These are phyloP conservation scores for Rhytidiadelphus loreus DNA, from an alignment of 225 moss, liverwort and hornwort species.

Conservation along the genomic window DNA sequence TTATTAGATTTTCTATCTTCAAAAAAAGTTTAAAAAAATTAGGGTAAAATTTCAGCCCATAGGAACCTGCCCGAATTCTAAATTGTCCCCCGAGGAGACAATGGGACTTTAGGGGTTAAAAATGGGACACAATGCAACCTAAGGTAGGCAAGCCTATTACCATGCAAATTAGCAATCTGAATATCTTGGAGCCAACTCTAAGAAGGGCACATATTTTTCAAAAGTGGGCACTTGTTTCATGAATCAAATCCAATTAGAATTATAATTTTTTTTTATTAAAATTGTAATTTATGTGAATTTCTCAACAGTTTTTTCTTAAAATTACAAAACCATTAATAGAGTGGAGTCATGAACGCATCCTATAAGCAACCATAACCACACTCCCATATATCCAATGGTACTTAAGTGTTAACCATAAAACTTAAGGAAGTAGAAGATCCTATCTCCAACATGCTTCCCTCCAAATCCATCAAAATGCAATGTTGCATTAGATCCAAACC, in stretches of 20 bases:
- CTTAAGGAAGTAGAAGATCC: not conserved
- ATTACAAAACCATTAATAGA: not conserved
- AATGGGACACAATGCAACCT: not conserved
- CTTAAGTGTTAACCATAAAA: not conserved
- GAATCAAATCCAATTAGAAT: not conserved
- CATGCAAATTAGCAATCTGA: fast-evolving
- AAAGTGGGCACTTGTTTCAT: not conserved
- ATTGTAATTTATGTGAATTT: not conserved
- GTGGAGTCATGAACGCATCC: not conserved
- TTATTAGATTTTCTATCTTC: no score
- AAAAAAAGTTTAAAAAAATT: no score
- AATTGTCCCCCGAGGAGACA: no score
- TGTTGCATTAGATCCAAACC: not conserved
- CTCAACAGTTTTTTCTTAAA: fast-evolving
- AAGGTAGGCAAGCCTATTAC: not conserved
- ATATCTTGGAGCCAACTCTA: not conserved
- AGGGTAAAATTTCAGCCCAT: no score
- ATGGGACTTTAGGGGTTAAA: no score
- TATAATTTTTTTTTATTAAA: not conserved
- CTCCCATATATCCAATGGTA: not conserved
- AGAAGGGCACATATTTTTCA: not conserved
- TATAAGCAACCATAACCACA: not conserved
- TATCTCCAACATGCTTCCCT: not conserved
- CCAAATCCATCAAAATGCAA: not conserved
- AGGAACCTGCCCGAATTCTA: no score